Base-by-base conservation (phyloP, 2,329 filamentous ascomycete species). In the Neonectria sp. region DNA sequence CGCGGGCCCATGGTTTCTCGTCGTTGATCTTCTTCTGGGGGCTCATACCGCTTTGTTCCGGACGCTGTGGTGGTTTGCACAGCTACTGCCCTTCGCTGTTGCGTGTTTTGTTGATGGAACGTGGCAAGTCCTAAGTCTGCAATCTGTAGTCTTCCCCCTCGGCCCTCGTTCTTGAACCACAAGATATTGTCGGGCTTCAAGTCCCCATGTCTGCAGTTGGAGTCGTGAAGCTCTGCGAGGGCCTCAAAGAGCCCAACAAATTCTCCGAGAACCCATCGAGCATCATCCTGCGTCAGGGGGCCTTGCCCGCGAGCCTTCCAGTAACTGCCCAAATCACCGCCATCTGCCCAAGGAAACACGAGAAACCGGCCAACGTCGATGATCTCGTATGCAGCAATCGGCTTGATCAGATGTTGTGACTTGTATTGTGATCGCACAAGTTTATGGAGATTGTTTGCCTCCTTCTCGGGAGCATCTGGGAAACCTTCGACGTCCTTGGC, bases 171-270 rank as follows among this genome's bases (percentile, higher is more conserved):
- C 24, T 53, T 45, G 25, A 60, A 60, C 35, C 33, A 53, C 7
- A 60, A 49, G 24, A 60, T 60, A 24, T 60, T 60, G 6, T 60
- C 58, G n/a, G 58, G 58, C 37, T 60, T 60, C 21, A 60, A 45
- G 25, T 60, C 58, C 2, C 58, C 58, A 24, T 60, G 58, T 25
- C 58, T 51, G 12, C 58, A 60, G 6, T 60, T 45, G 11, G 17
- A 3, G 6, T 52, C n/a, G 12, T 60, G 58, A 13, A 60, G 58
- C 15, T 33, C 48, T 11, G 1, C 9, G 15, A 60, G 58, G 6
- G 58, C 58, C 9, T 24, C 4, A 21, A 21, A 60, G 6, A 60
- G 11, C 6, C 58, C 58, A 11, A 12, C 37, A 21, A 60, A 53
- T 27, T 60, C 12, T 2, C 9, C 9, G 11, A 60, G 25, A 33